Percentiles rank a stretch among this genome's conserved stretches.
Evolutionary conservation across 331 rosid genomes (phyloP).

Genomic region (Dryas integrifolia): DNA sequence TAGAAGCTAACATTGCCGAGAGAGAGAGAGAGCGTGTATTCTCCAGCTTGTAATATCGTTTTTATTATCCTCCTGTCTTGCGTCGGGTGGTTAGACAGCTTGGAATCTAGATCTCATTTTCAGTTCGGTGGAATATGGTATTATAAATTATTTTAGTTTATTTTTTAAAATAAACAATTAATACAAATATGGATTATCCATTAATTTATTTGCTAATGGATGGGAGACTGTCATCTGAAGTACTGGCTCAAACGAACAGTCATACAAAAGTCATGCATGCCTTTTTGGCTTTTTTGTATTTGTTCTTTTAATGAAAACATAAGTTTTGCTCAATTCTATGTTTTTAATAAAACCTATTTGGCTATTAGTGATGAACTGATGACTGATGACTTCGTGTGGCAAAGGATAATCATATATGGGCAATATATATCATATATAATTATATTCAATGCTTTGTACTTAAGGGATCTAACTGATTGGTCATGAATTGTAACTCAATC

Average conservation of each 20-base stretch:
- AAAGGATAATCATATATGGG: neutral
- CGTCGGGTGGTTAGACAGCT: conserved; percentile 5
- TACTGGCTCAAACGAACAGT: no score
- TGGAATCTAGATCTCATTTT: conserved; percentile 8
- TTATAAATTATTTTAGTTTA: neutral
- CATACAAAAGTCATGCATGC: neutral
- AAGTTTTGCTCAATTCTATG: neutral
- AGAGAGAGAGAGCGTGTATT: conserved; percentile 1
- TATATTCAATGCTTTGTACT: conserved; percentile 39
- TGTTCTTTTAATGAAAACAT: neutral
- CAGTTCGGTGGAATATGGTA: neutral
- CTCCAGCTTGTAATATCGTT: conserved; percentile 15
- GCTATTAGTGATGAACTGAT: neutral
- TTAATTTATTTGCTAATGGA: neutral
- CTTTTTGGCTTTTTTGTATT: neutral
- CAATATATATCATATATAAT: neutral
- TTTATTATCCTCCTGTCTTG: conserved; percentile 16
- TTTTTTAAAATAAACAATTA: no score
- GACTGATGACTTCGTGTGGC: neutral
- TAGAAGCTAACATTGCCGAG: conserved; percentile 61
- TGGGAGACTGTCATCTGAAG: no score
- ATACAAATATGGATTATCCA: neutral
- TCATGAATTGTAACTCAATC: conserved; percentile 28
- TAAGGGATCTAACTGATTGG: conserved; percentile 38
- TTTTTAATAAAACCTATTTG: no score